Base-by-base conservation (phyloP, 2,329 filamentous ascomycete species). In the Hymenoscyphus linearis region DNA sequence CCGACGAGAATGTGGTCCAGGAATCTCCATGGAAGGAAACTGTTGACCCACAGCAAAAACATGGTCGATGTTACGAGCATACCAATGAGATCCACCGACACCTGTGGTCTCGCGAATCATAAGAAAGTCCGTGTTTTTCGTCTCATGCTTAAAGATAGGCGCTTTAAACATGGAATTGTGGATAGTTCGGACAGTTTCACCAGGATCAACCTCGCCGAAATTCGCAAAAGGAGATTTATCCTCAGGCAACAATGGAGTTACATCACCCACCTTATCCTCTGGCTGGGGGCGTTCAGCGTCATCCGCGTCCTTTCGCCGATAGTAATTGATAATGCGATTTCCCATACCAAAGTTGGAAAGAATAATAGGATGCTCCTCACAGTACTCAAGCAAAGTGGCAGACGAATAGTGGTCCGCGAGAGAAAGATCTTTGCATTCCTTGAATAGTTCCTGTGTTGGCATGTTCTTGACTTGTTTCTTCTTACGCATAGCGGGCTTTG, bases 271-370 rank as follows among this genome's bases (percentile, higher is more conserved):
- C 3, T 96, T 91, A 53, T 82, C 80, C n/a, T 71, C 68, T 26
- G 67, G 70, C 55, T 72, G 70, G 9, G 62, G 82, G 75, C 78
- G 69, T 7, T 74, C 73, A 34, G 69, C 65, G 36, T 82, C 83
- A 50, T 82, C 80, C 47, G 84, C 84, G 72, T 91, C 89, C 70
- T 91, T 91, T 62, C 93, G 86, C 44, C 91, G 89, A 73, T 97
- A 97, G 75, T 98, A 99, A 75, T 99, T 98, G 79, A 98, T 91
- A 62, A 99, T 84, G 58, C 92, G 89, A 74, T 89, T 96, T 58
- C 93, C 93, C 95, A 99, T 99, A 66, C 93, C 95, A 70, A 97
- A 96, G 72, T 96, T 97, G 52, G 93, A 97, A 64, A 99, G 79
- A 62, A 96, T 91, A 10, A 88, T 89, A 0, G 95, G 95, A 65